Percentiles rank a stretch among this genome's conserved stretches.
Evolutionary conservation across 768 basidiomycete genomes (phyloP).

Genomic region (Lactarius sp.): DNA sequence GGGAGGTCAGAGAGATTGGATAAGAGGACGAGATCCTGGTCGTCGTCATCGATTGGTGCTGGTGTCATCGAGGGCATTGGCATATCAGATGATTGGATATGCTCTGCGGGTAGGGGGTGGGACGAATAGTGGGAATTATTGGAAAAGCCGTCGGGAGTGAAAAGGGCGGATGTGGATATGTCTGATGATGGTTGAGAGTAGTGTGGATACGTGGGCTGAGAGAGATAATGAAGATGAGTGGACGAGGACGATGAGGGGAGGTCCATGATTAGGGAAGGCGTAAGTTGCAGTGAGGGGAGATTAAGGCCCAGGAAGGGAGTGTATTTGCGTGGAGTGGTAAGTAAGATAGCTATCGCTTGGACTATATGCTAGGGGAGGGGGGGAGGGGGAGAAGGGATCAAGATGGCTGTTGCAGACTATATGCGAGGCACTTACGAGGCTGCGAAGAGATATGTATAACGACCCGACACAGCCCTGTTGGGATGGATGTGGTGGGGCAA

Average conservation of each 20-base stretch:
- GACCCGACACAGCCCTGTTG: conserved; percentile 11
- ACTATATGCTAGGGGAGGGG: conserved; percentile 17
- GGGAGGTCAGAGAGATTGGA: conserved; percentile 19
- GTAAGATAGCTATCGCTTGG: conserved; percentile 17
- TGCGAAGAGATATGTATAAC: not conserved
- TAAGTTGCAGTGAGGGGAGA: conserved; percentile 12
- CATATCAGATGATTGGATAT: conserved; percentile 13
- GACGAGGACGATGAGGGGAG: conserved; percentile 6
- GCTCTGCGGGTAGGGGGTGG: conserved; percentile 14
- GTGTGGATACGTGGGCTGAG: conserved; percentile 22
- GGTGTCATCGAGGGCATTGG: conserved; percentile 18
- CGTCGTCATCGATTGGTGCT: conserved; percentile 24
- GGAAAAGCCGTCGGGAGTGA: conserved; percentile 9
- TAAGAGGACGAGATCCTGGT: conserved; percentile 22
- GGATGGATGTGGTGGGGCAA: conserved; percentile 19
- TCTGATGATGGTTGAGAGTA: conserved; percentile 15
- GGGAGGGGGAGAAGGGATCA: conserved; percentile 2
- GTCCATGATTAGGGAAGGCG: conserved; percentile 21
- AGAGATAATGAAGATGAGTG: conserved; percentile 17
- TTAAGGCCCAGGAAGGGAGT: conserved; percentile 15
- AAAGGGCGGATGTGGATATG: conserved; percentile 16
- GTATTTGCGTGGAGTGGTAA: conserved; percentile 11
- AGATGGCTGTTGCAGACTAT: not conserved
- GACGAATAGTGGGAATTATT: conserved; percentile 4
- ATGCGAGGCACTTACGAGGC: not conserved